Conservation (phyloP, 257 asterid species). For the Plantago major region DNA sequence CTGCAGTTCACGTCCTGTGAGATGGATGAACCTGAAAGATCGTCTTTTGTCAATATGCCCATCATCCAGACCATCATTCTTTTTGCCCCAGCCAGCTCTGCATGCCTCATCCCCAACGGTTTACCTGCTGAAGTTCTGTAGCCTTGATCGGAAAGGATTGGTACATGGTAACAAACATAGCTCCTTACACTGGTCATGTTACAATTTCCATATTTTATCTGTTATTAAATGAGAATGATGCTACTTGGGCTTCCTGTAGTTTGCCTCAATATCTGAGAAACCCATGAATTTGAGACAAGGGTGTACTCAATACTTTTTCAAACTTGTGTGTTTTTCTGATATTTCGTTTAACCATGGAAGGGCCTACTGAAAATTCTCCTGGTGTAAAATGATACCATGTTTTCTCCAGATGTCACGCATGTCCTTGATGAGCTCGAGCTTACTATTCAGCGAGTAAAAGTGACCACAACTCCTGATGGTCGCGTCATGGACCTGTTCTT, state of each 20-base stretch:
- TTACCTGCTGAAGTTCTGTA: conserved; percentile 55
- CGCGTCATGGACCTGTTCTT: conserved; percentile 72
- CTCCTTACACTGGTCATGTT: not conserved
- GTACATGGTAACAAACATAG: conserved; percentile 49
- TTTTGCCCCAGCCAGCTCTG: conserved; percentile 38
- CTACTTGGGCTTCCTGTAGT: too few species aligned
- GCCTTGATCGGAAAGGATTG: conserved; percentile 63
- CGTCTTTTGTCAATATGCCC: conserved; percentile 70
- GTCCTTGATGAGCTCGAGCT: conserved; percentile 72
- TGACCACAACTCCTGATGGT: conserved; percentile 77
- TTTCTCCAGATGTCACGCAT: conserved; percentile 56
- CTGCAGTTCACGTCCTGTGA: conserved; percentile 36
- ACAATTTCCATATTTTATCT: conserved; percentile 4
- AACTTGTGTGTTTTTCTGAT: too few species aligned
- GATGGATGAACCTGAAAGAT: conserved; percentile 66
- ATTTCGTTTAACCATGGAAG: too few species aligned
- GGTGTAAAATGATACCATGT: conserved; percentile 6
- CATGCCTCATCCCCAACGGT: conserved; percentile 34
- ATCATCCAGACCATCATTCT: conserved; percentile 41
- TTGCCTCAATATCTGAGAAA: too few species aligned
- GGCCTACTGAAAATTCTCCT: too few species aligned
- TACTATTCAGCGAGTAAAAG: conserved; percentile 70
- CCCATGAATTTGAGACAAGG: too few species aligned
- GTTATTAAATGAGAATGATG: not conserved
- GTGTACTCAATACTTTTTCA: too few species aligned